A percentile compares a stretch with the other conserved stretches of the same genome.
phyloP scores from a whole-genome alignment of 2,329 filamentous ascomycete genomes.

The Talaromyces sp. region DNA sequence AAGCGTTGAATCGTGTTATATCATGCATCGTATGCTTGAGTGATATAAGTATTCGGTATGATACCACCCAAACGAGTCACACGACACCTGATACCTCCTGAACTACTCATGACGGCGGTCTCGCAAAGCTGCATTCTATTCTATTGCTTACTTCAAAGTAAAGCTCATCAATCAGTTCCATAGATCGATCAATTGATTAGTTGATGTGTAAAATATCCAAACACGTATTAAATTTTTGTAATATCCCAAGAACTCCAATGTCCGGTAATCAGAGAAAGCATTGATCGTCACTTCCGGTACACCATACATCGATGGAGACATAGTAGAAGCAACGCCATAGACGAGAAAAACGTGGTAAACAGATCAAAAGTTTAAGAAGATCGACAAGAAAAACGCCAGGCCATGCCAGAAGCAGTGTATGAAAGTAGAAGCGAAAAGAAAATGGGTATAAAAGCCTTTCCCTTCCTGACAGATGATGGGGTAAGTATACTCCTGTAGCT shows the following conservation, averaged over 20 bases:
- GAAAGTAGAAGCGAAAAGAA: background rate
- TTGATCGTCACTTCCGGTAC: constrained; percentile 3
- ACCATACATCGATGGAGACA: background rate
- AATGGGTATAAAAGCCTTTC: constrained; percentile 15
- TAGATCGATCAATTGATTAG: background rate
- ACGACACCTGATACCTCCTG: background rate
- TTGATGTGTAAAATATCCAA: background rate
- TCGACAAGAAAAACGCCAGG: constrained; percentile 13
- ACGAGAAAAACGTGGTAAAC: background rate
- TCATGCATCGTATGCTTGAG: background rate
- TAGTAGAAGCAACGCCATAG: background rate
- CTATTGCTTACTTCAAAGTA: no score
- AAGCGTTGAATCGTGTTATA: background rate
- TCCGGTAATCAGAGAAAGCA: background rate
- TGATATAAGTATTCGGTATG: background rate
- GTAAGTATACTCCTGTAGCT: constrained; percentile 13
- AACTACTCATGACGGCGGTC: background rate
- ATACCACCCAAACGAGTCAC: background rate
- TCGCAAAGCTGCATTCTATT: background rate
- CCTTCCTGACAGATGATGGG: background rate
- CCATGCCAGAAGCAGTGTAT: constrained; percentile 19
- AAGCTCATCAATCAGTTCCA: background rate
- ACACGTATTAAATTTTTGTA: background rate
- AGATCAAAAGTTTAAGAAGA: background rate
- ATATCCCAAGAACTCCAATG: background rate